Conservation (phyloP, 176 grass and related monocot species). For the Phyllostachys edulis region DNA sequence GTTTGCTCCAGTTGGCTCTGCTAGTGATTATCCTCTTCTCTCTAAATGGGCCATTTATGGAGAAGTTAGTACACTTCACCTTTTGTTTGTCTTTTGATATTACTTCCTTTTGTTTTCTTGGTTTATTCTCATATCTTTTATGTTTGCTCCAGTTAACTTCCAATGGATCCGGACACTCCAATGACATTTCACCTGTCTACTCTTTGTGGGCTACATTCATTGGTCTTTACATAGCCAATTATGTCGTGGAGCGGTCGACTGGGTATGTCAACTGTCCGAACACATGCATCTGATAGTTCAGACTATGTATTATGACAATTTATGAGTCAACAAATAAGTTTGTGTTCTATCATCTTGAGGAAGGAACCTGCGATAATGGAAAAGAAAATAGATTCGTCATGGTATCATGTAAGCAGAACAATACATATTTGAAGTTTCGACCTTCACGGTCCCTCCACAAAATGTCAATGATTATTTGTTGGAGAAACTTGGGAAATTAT, state of each 20-base stretch:
- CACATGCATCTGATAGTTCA: slow-evolving; percentile 9
- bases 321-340: neutral
- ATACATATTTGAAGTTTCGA: neutral
- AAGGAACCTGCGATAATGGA: neutral
- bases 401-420: slow-evolving; percentile 7
- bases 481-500: neutral
- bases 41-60: slow-evolving; percentile 99
- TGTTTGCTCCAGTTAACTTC: slow-evolving; percentile 68
- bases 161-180: slow-evolving; percentile 66
- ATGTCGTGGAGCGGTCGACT: slow-evolving; percentile 90
- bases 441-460: neutral
- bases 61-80: slow-evolving; percentile 53
- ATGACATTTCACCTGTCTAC: slow-evolving; percentile 87
- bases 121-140: slow-evolving; percentile 31
- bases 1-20: slow-evolving; percentile 94
- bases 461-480: neutral
- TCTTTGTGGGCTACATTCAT: slow-evolving; percentile 97
- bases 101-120: neutral
- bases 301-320: neutral
- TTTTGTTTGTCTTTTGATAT: neutral
- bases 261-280: slow-evolving; percentile 61
- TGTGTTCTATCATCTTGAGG: neutral
- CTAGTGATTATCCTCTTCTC: slow-evolving; percentile 87
- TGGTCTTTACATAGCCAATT: slow-evolving; percentile 96
- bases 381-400: neutral